Conservation (phyloP, 2,329 filamentous ascomycete species). For the Macrophomina pseudophaseolina region DNA sequence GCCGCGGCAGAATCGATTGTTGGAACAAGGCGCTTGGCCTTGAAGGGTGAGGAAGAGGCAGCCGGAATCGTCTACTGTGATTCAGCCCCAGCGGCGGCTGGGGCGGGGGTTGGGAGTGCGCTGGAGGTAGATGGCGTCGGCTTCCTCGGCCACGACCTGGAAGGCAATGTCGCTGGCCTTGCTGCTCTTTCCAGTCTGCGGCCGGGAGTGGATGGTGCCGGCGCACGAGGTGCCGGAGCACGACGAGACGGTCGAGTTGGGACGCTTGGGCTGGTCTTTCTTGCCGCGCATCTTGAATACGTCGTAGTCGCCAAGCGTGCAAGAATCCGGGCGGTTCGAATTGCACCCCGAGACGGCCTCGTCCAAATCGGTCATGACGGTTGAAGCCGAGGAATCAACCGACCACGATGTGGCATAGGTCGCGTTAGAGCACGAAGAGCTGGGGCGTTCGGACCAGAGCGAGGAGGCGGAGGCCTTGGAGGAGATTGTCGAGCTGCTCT, state of each 20-base stretch:
- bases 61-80: not conserved
- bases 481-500: slow-evolving; percentile 6
- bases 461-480: slow-evolving; percentile 19
- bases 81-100: slow-evolving; percentile 15
- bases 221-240: slow-evolving; percentile 15
- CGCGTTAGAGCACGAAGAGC: slow-evolving; percentile 14
- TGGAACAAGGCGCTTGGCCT: slow-evolving; percentile 8
- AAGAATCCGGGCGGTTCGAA: slow-evolving; percentile 18
- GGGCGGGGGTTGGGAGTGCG: slow-evolving; percentile 9
- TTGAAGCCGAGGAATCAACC: slow-evolving; percentile 12
- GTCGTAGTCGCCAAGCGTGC: slow-evolving; percentile 19
- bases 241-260: slow-evolving; percentile 11
- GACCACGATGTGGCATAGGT: slow-evolving; percentile 19
- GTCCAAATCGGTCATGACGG: slow-evolving; percentile 15
- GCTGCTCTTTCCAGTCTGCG: slow-evolving; percentile 17
- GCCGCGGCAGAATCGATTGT: not conserved
- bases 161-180: slow-evolving; percentile 17
- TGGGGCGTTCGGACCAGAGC: slow-evolving; percentile 19
- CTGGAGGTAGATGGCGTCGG: slow-evolving; percentile 18
- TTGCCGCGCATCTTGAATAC: slow-evolving; percentile 14
- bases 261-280: not conserved
- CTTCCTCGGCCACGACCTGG: slow-evolving; percentile 16
- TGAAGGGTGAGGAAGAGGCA: not conserved
- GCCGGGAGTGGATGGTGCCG: slow-evolving; percentile 21
- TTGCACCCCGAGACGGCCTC: not conserved